Evolutionary conservation across 768 basidiomycete genomes (phyloP), one percentile per base, ranked within the genome.

Genomic region (Lanmaoa rubissima): DNA sequence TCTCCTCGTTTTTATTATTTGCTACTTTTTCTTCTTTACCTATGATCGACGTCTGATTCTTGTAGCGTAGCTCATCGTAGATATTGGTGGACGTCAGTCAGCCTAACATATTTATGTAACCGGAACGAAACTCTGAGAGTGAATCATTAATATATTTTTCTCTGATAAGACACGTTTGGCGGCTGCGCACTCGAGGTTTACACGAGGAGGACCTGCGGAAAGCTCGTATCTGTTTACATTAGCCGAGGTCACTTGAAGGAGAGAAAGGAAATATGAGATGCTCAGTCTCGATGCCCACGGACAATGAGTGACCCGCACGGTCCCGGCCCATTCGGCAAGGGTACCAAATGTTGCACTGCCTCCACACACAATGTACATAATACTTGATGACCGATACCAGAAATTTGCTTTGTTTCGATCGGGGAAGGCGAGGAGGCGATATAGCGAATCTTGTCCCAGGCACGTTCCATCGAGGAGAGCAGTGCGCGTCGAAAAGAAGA

Each of bases 81-180:
- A 69, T 66, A 66, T 58, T 61, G 65, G 65, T 38, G 16, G 16
- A 39, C 26, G 1, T 39, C 11, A n/a, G n/a, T 39, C 28, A n/a
- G n/a, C 17, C 4, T 39, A 13, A 21, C 3, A 38, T 26, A 28
- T 49, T n/a, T 38, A 13, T 49, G 7, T 24, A 17, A 38, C 8
- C 38, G 5, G 34, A n/a, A 36, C 10, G 9, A 19, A 53, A 39
- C 28, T 59, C 41, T 49, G 49, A 45, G 59, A 57, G 35, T 28
- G 45, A 48, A 54, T 44, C 51, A 42, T 53, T 68, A 59, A 60
- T 65, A 55, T 63, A 19, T 59, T 59, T 28, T 3, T 42, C 3
- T 44, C 19, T 41, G 52, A 53, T 48, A 11, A 9, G 24, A 8
- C 26, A 10, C 14, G 1, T 14, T 51, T 14, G 11, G 31, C 21